Evolutionary conservation across 495 filamentous ascomycete species (phyloP).

Genomic region (Amorphotheca resinae): DNA sequence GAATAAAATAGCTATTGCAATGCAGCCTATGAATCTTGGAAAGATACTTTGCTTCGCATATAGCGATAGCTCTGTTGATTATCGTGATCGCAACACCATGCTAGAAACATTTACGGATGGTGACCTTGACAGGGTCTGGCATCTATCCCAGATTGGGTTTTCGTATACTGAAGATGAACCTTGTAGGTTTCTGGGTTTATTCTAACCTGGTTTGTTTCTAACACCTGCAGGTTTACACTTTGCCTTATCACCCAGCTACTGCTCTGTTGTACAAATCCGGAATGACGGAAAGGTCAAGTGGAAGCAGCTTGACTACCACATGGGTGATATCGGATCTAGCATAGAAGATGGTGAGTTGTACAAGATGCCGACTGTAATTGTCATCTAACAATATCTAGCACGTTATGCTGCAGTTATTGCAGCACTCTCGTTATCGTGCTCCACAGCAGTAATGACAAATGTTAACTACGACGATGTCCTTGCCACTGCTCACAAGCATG

Average conservation of each 20-base stretch:
- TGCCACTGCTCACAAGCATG: slow-evolving; percentile 45
- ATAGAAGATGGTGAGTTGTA: slow-evolving; percentile 30
- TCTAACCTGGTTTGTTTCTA: not conserved
- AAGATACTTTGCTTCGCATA: slow-evolving; percentile 55
- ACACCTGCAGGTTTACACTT: slow-evolving; percentile 42
- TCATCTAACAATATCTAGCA: slow-evolving; percentile 14
- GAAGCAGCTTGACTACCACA: slow-evolving; percentile 44
- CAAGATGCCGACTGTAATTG: not conserved
- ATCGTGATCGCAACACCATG: slow-evolving; percentile 63
- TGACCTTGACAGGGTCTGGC: slow-evolving; percentile 51
- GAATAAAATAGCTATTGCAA: slow-evolving; percentile 54
- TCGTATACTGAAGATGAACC: slow-evolving; percentile 41
- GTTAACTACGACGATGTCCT: slow-evolving; percentile 64
- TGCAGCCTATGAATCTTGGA: slow-evolving; percentile 52
- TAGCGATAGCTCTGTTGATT: slow-evolving; percentile 66
- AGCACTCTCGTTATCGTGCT: slow-evolving; percentile 24
- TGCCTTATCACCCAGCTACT: slow-evolving; percentile 64
- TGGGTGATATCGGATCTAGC: slow-evolving; percentile 27
- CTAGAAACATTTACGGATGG: slow-evolving; percentile 45
- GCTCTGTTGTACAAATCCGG: slow-evolving; percentile 49
- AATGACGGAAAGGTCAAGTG: slow-evolving; percentile 53
- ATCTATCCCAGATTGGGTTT: slow-evolving; percentile 61
- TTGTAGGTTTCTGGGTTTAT: slow-evolving; percentile 27
- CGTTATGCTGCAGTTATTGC: slow-evolving; percentile 30
- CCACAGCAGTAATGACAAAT: slow-evolving; percentile 39